Percentiles rank a stretch among this genome's conserved stretches.
phyloP scores from a whole-genome alignment of 1,139 yeast genomes.

The Lodderomyces beijingensis region DNA sequence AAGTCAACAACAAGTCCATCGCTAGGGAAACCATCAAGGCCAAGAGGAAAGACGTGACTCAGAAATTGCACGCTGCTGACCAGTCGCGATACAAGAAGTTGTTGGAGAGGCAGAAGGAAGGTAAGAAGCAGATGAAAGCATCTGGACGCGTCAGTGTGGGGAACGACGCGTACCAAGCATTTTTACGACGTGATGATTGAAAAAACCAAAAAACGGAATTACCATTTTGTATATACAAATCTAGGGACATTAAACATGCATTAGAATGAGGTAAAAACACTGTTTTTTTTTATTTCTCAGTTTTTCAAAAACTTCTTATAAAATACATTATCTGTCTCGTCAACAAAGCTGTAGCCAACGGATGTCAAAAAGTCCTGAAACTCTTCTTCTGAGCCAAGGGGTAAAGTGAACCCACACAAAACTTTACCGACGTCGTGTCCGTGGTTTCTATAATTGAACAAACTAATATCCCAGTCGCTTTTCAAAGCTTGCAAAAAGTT shows the following conservation, averaged over 20 bases:
- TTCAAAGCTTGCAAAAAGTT: constrained; percentile 70
- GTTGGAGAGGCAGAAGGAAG: constrained; percentile 86
- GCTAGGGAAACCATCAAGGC: constrained; percentile 96
- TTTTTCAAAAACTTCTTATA: constrained; percentile 64
- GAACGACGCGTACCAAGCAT: constrained; percentile 81
- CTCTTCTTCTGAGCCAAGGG: constrained; percentile 58
- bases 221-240: constrained; percentile 9
- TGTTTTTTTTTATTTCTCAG: no score
- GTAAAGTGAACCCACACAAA: constrained; percentile 84
- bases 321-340: constrained; percentile 81
- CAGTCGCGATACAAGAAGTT: constrained; percentile 85
- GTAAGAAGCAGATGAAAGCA: constrained; percentile 80
- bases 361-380: constrained; percentile 66
- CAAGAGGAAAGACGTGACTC: constrained; percentile 87
- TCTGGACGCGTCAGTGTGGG: constrained; percentile 75
- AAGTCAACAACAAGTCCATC: constrained; percentile 73
- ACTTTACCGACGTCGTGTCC: constrained; percentile 95
- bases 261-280: constrained; percentile 1
- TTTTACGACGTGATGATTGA: constrained; percentile 37
- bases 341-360: constrained; percentile 72
- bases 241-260: constrained; percentile 1
- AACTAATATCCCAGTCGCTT: constrained; percentile 83
- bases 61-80: constrained; percentile 90
- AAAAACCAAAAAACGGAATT: no score
- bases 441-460: constrained; percentile 94